phyloP scores from a whole-genome alignment of 2,329 filamentous ascomycete genomes.

The Thelonectria rubi region DNA sequence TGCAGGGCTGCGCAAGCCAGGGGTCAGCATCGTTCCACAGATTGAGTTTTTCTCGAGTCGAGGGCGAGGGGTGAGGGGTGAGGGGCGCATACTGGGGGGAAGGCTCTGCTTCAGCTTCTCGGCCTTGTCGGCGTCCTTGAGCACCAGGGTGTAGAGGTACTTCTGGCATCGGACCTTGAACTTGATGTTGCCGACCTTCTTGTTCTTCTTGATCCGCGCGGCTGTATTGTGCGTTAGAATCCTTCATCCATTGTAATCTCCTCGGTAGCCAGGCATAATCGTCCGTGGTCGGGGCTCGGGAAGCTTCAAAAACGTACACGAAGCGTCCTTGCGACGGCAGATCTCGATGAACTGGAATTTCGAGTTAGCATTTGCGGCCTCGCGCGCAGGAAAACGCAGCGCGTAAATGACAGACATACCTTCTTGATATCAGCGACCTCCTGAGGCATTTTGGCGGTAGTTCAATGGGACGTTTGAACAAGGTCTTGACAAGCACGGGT shows the following conservation, averaged over 20 bases:
- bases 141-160: slow-evolving; percentile 96
- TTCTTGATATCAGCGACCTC: slow-evolving; percentile 99
- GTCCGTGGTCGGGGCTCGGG: slow-evolving; percentile 11
- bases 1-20: slow-evolving; percentile 54
- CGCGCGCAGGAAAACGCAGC: slow-evolving; percentile 17
- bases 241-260: slow-evolving; percentile 20
- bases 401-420: slow-evolving; percentile 52
- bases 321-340: slow-evolving; percentile 99
- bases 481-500: slow-evolving; percentile 40
- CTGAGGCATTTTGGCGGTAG: slow-evolving; percentile 87
- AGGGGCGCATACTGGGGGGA: slow-evolving; percentile 82
- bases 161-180: slow-evolving; percentile 99
- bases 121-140: slow-evolving; percentile 99
- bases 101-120: slow-evolving; percentile 99
- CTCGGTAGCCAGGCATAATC: slow-evolving; percentile 26
- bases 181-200: slow-evolving; percentile 92
- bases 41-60: background rate
- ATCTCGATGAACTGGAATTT: slow-evolving; percentile 94
- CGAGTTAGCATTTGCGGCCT: slow-evolving; percentile 44
- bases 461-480: slow-evolving; percentile 43
- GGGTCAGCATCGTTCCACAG: slow-evolving; percentile 10
- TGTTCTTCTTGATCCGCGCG: slow-evolving; percentile 96
- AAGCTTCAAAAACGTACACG: slow-evolving; percentile 75
- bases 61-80: slow-evolving; percentile 5
- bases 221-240: slow-evolving; percentile 61